Percentiles rank a stretch among this genome's conserved stretches.
These are phyloP conservation scores for Nakataea oryzae DNA, from an alignment of 2,329 filamentous ascomycete genomes.

Conservation along the genomic window DNA sequence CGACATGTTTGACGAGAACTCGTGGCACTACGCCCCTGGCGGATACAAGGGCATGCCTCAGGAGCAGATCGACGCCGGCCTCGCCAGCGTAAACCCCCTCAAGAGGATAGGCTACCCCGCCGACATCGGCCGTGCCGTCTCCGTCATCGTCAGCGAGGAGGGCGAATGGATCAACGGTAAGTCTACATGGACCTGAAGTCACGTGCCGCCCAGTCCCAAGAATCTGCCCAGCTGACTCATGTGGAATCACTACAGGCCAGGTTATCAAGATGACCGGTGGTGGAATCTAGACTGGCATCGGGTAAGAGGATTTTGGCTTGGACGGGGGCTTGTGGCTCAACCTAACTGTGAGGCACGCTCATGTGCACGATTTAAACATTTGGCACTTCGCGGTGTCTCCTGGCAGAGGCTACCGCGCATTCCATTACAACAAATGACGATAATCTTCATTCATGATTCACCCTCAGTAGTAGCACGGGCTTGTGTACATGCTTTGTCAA, in stretches of 20 bases:
- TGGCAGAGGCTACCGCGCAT: background rate
- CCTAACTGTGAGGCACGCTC: background rate
- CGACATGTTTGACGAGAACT: slow-evolving; percentile 66
- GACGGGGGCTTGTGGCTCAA: too few species aligned
- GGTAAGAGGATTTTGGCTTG: background rate
- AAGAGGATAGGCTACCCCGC: slow-evolving; percentile 45
- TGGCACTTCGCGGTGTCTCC: background rate
- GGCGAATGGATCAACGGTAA: slow-evolving; percentile 56
- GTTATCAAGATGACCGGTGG: slow-evolving; percentile 28
- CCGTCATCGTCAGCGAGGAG: slow-evolving; percentile 43
- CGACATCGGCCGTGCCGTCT: slow-evolving; percentile 48
- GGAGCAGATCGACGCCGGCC: slow-evolving; percentile 42
- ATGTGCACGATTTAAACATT: background rate
- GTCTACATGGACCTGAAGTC: slow-evolving; percentile 10
- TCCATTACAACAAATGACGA: background rate
- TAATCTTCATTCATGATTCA: background rate
- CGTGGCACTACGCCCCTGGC: slow-evolving; percentile 54
- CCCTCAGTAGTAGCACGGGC: background rate
- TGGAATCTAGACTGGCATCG: slow-evolving; percentile 12
- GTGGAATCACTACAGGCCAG: slow-evolving; percentile 17
- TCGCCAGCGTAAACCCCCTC: slow-evolving; percentile 47
- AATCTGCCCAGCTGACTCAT: background rate
- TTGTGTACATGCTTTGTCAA: background rate
- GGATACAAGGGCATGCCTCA: slow-evolving; percentile 39
- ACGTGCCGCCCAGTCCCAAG: background rate